Evolutionary conservation across 257 asterid species (phyloP).

Genomic region (Lycium ferocissimum): DNA sequence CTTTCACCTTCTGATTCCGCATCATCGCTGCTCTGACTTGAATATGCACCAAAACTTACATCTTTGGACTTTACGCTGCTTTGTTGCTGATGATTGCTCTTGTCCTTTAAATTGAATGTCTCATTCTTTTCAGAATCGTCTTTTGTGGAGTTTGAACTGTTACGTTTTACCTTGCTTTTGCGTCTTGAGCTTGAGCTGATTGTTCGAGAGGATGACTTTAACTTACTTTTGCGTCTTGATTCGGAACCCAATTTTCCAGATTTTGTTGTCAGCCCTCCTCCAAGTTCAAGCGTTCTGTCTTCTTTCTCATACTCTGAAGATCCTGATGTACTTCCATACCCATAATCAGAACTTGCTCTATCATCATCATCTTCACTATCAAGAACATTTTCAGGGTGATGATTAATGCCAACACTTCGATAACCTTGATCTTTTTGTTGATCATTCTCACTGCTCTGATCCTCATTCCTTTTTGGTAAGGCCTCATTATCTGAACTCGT

Average conservation of each 20-base stretch:
- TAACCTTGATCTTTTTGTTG: slow-evolving; percentile 27
- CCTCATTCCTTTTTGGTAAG: neutral
- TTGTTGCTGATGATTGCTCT: neutral
- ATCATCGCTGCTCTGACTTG: slow-evolving; percentile 27
- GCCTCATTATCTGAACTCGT: neutral
- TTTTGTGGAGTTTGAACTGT: neutral
- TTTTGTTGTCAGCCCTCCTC: neutral
- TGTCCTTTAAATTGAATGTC: neutral
- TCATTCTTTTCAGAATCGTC: neutral
- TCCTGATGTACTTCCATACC: slow-evolving; percentile 26
- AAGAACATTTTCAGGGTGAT: slow-evolving; percentile 3
- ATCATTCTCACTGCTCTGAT: slow-evolving; percentile 13
- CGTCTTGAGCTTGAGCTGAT: slow-evolving; percentile 30
- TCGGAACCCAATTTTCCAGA: slow-evolving; percentile 27
- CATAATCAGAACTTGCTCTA: slow-evolving; percentile 21
- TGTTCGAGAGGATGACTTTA: slow-evolving; percentile 38
- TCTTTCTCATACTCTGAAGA: slow-evolving; percentile 25
- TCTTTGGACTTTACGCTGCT: slow-evolving; percentile 26
- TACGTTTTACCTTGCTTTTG: slow-evolving; percentile 22
- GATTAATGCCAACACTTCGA: neutral
- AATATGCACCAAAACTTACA: slow-evolving; percentile 27
- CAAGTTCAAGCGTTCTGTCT: neutral
- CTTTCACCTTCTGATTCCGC: slow-evolving; percentile 35
- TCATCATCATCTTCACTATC: slow-evolving; percentile 16
- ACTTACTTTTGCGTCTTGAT: slow-evolving; percentile 22